These are phyloP conservation scores for Solanum gracilifrons DNA, from an alignment of 257 asterid species.

Conservation along the genomic window DNA sequence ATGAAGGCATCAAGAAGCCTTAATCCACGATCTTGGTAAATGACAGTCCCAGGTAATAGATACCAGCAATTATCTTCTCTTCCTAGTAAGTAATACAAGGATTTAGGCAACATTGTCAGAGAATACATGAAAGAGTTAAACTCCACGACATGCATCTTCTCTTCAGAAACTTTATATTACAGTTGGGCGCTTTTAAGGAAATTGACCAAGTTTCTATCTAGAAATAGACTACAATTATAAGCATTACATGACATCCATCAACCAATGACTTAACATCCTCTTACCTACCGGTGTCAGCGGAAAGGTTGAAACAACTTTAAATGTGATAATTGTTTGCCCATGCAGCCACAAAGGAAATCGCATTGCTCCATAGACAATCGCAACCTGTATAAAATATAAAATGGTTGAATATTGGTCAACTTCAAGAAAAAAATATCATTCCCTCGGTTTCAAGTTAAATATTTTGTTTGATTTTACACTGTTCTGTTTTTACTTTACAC, in stretches of 20 bases:
- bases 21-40: not conserved
- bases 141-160: not conserved
- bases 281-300: conserved; percentile 93
- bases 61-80: not conserved
- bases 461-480: not conserved
- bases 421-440: not conserved
- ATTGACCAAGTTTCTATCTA: not conserved
- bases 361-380: conserved; percentile 88
- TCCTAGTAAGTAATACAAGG: not conserved
- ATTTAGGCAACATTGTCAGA: not conserved
- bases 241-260: not conserved
- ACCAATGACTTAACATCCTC: conserved; percentile 6
- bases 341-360: conserved; percentile 89
- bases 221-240: not conserved
- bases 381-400: conserved; percentile 42
- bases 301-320: conserved; percentile 65
- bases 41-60: not conserved
- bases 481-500: not conserved
- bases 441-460: not conserved
- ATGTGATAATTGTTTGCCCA: conserved; percentile 61
- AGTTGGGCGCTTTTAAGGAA: not conserved
- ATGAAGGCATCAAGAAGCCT: not conserved
- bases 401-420: not conserved
- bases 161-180: not conserved
- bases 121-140: not conserved